Base-by-base conservation (phyloP, 2,329 filamentous ascomycete species). In the Verticillium nubilum region DNA sequence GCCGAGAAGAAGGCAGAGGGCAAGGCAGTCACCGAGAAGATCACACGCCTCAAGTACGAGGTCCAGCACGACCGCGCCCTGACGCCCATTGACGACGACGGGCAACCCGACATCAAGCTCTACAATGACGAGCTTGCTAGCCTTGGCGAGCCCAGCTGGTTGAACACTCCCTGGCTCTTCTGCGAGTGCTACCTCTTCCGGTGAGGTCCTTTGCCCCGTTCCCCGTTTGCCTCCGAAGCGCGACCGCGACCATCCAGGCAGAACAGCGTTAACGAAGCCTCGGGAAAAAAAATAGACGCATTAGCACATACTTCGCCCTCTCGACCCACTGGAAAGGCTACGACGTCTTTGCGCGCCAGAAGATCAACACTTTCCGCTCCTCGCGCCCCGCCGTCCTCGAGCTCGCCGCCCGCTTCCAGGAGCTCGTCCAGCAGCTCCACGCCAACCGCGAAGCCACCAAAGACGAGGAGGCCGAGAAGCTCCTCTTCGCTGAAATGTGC, bases 41-140 rank as follows among this genome's bases (percentile, higher is more conserved):
- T 99, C 13, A 89, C 88, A 5, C 84, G 82, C 65, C 81, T 99
- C 68, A 99, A 99, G 77, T 97, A 98, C 76, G 94, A 98, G 76
- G 78, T 98, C 52, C 91, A 97, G 72, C 95, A 99, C 71, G 87
- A 97, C 73, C 86, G 92, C 52, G 79, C 85, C 63, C 75, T 98
- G 67, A 88, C 83, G 0, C 90, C 90, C 2, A 80, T 96, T 23
- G 75, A 78, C 15, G 89, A 97, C 66, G 93, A 97, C 70, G 91
- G 90, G 59, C 80, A 85, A 64, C 73, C 85, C 12, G 92, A 97
- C 67, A 85, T 97, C 29, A 82, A 82, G 15, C 80, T 83, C 47
- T 99, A 97, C 78, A 99, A 99, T 76, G 80, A 87, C 64, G 93
- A 98, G 74, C 78, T 99, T 5, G 83, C 89, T 65, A 81, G 87